Conservation (phyloP, 768 basidiomycete species). For the Kwoniella bestiolae region DNA sequence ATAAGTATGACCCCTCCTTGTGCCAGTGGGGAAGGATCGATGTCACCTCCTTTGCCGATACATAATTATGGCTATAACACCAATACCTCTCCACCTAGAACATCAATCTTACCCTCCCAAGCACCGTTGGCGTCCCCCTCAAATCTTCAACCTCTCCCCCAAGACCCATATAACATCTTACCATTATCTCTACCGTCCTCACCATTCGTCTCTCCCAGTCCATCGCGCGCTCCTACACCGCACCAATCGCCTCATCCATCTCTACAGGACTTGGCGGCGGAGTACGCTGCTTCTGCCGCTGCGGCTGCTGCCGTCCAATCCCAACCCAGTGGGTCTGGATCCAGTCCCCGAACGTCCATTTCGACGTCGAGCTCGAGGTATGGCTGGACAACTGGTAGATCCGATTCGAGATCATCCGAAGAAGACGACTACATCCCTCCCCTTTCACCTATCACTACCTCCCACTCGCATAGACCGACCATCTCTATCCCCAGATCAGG, state of each 20-base stretch:
- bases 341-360: conserved; percentile 33
- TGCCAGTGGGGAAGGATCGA: neutral
- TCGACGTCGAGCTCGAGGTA: conserved; percentile 33
- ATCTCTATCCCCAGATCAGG: conserved; percentile 21
- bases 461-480: conserved; percentile 4
- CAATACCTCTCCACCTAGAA: conserved; percentile 23
- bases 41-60: conserved; percentile 9
- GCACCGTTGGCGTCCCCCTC: conserved; percentile 14
- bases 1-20: conserved; percentile 41
- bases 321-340: conserved; percentile 20
- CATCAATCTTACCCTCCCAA: conserved; percentile 17
- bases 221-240: conserved; percentile 26
- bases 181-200: conserved; percentile 36
- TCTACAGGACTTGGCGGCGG: conserved; percentile 21
- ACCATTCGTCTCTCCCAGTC: conserved; percentile 31
- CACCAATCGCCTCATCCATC: conserved; percentile 31
- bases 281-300: conserved; percentile 18
- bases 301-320: neutral
- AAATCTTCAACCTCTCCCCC: conserved; percentile 23
- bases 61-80: conserved; percentile 3
- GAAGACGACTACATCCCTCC: conserved; percentile 30
- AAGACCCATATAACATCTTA: conserved; percentile 41
- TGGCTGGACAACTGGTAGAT: conserved; percentile 25
- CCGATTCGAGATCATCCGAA: conserved; percentile 27
- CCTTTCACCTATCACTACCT: conserved; percentile 11